Evolutionary conservation across 2,329 filamentous ascomycete genomes (phyloP).

Genomic region (Capronia epimyces): DNA sequence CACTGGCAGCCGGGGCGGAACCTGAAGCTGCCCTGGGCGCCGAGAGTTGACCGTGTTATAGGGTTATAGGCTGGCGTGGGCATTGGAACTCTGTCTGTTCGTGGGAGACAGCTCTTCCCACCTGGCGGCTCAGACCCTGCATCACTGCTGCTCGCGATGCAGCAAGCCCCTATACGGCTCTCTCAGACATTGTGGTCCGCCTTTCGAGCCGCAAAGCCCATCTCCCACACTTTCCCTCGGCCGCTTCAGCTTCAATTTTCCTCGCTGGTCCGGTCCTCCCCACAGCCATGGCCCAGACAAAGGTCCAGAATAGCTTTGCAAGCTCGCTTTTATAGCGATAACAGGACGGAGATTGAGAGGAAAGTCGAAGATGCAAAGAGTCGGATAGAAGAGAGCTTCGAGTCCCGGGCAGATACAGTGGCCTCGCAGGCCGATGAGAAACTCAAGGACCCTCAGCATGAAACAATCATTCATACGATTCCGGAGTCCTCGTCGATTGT

Average conservation of each 20-base stretch:
- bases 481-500: slow-evolving; percentile 28
- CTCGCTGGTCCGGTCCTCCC: slow-evolving; percentile 3
- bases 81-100: not conserved
- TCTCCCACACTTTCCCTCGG: too few relatives aligned
- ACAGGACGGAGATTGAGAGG: slow-evolving; percentile 19
- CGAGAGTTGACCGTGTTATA: too few relatives aligned
- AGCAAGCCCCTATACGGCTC: slow-evolving; percentile 29
- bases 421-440: slow-evolving; percentile 13
- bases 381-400: slow-evolving; percentile 25
- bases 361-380: slow-evolving; percentile 25
- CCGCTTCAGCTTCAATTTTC: too few relatives aligned
- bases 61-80: not conserved
- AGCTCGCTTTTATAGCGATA: slow-evolving; percentile 27
- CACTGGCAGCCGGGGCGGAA: too few relatives aligned
- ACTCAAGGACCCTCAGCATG: slow-evolving; percentile 21
- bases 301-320: slow-evolving; percentile 16
- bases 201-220: slow-evolving; percentile 28
- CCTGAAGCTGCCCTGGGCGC: too few relatives aligned
- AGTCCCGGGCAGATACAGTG: slow-evolving; percentile 21
- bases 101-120: slow-evolving; percentile 1
- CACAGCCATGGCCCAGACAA: slow-evolving; percentile 13
- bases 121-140: not conserved
- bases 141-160: slow-evolving; percentile 23
- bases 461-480: slow-evolving; percentile 27
- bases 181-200: slow-evolving; percentile 29